Percentiles rank a stretch among this genome's conserved stretches.
phyloP scores from a whole-genome alignment of 176 grass and related monocot genomes.

The Cocos nucifera region DNA sequence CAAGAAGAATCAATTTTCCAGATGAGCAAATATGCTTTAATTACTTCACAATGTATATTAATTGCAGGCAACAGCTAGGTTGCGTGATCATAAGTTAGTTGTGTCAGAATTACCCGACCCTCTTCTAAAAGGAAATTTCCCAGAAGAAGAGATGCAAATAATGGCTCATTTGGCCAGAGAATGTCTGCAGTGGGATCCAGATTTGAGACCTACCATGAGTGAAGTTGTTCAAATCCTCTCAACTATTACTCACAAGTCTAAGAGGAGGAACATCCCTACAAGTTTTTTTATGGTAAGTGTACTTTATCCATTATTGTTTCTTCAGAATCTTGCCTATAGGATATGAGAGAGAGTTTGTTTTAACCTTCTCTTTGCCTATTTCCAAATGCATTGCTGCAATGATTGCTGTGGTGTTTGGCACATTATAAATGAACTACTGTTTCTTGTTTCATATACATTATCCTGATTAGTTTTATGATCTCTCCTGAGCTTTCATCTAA shows the following conservation, averaged over 20 bases:
- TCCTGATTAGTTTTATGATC: too few species aligned
- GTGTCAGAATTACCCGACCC: conserved; percentile 78
- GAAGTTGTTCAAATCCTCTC: conserved; percentile 93
- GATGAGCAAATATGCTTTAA: too few species aligned
- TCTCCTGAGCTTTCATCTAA: too few species aligned
- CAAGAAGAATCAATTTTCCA: too few species aligned
- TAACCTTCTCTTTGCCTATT: too few species aligned
- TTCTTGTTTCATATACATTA: too few species aligned
- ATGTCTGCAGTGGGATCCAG: conserved; percentile 96
- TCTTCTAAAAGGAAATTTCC: conserved; percentile 48
- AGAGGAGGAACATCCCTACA: conserved; percentile 39
- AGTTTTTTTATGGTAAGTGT: conserved; percentile 35
- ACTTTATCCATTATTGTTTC: neutral
- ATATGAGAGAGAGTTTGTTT: too few species aligned
- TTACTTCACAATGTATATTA: neutral
- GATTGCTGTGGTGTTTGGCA: too few species aligned
- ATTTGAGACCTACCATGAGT: conserved; percentile 77
- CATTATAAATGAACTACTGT: too few species aligned
- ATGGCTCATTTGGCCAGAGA: conserved; percentile 85
- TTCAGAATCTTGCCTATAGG: neutral
- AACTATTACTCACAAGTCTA: conserved; percentile 46
- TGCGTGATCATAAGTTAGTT: conserved; percentile 63
- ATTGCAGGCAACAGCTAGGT: conserved; percentile 59
- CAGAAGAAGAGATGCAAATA: conserved; percentile 92
- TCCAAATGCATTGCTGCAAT: too few species aligned